Base-by-base conservation (phyloP, 495 filamentous ascomycete genomes). In the Xanthoparmelia taractica region DNA sequence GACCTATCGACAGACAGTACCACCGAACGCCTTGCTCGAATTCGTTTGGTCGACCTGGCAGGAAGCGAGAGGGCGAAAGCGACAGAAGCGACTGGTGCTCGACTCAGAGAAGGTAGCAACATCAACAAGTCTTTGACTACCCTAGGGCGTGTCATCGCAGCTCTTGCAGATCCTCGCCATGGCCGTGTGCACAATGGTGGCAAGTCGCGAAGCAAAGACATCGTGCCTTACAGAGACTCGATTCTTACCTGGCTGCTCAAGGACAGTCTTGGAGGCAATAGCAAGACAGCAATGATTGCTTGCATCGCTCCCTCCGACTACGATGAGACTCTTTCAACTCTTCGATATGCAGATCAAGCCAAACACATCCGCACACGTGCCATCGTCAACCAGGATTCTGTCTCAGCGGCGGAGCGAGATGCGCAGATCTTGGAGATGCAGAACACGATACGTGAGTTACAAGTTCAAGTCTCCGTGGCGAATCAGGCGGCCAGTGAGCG, bases 51-150 rank as follows among this genome's bases (percentile, higher is more conserved):
- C 43, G 94, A 99, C 74, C 83, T 99, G 18, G 94, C 94, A 15
- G 94, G 94, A 47, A 95, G 89, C 58, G 94, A 99, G 73, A 85
- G 94, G 58, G 94, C 95, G 43, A 97, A 96, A 72, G 85, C 89
- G 4, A 99, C 94, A 59, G 94, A 97, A 76, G 94, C 94, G 4
- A 97, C 92, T 1, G 94, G 94, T 43, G 83, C 85, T 65, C 84
- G 95, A 29, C 82, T 99, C 20, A 87, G 92, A 61, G 94, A 99
- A 75, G 94, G 94, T 33, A 91, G 88, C 64, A 96, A 97, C 70
- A 98, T 98, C 79, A 98, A 98, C 80, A 96, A 97, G 73, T 97
- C 94, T 11, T 82, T 98, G 18, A 96, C 95, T 8, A 98, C 95
- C 0, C 81, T 98, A 12, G 94, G 94, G 4, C 87, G 94, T 52